Conservation (phyloP, 306 rosid genomes). For the Dalbergia cultrata region DNA sequence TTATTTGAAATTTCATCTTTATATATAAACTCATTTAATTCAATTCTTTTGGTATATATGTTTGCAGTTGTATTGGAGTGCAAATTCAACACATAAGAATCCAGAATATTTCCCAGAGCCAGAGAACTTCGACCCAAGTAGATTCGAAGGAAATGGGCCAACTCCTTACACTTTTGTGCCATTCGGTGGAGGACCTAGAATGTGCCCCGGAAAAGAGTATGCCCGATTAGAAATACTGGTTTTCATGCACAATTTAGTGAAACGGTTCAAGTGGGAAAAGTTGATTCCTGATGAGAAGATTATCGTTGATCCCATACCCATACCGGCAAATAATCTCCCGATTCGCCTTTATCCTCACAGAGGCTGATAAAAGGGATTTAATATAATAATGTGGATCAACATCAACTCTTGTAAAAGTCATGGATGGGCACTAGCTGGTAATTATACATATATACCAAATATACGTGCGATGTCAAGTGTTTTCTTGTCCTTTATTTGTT, state of each 20-base stretch:
- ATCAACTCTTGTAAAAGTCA: neutral
- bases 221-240: slow-evolving; percentile 85
- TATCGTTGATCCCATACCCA: slow-evolving; percentile 72
- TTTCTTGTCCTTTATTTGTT: no score
- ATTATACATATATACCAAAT: neutral
- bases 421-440: neutral
- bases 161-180: slow-evolving; percentile 89
- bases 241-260: slow-evolving; percentile 86
- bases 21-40: no score
- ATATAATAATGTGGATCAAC: neutral
- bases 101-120: slow-evolving; percentile 69
- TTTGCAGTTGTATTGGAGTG: slow-evolving; percentile 84
- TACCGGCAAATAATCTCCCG: slow-evolving; percentile 79
- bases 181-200: slow-evolving; percentile 95
- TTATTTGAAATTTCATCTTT: neutral
- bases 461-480: no score
- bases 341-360: slow-evolving; percentile 74
- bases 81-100: slow-evolving; percentile 77
- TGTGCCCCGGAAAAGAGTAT: slow-evolving; percentile 97
- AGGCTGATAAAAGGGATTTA: slow-evolving; percentile 6
- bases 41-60: neutral
- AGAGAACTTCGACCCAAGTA: slow-evolving; percentile 72
- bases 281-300: slow-evolving; percentile 69
- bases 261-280: slow-evolving; percentile 74
- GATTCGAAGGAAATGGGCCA: slow-evolving; percentile 88